These are phyloP conservation scores for Peronospora farinosa DNA, from an alignment of 352 stramenopile species.

Conservation along the genomic window DNA sequence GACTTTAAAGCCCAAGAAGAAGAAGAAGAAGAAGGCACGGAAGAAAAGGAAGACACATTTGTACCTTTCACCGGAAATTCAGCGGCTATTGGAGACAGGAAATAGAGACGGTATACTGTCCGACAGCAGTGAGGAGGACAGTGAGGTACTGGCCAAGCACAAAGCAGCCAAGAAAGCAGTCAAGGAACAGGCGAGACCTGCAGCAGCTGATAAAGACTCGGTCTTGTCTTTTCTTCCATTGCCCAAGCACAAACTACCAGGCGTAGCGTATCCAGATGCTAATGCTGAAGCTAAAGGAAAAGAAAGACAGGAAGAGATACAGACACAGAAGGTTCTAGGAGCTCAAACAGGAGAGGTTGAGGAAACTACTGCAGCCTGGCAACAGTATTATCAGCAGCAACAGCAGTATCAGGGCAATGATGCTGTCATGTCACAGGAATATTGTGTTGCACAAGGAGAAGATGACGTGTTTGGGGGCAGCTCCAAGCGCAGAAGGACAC, in stretches of 20 bases:
- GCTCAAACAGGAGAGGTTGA: conserved; percentile 12
- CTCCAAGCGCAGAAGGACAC: conserved; percentile 48
- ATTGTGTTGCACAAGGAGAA: conserved; percentile 37
- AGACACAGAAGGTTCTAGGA: conserved; percentile 1
- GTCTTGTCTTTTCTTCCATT: conserved; percentile 54
- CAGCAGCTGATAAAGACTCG: conserved; percentile 7
- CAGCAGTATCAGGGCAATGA: conserved; percentile 34
- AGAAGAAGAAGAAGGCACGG: no score
- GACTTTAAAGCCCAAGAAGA: conserved; percentile 18
- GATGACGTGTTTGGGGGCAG: conserved; percentile 21
- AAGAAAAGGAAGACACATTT: conserved; percentile 49
- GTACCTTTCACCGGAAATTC: conserved; percentile 50
- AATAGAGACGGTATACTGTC: conserved; percentile 10
- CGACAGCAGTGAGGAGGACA: conserved; percentile 37
- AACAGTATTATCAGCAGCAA: conserved; percentile 37
- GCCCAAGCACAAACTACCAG: conserved; percentile 42
- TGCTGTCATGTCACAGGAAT: conserved; percentile 13
- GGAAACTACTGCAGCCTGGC: conserved; percentile 22
- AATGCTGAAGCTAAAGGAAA: neutral
- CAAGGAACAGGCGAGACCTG: conserved; percentile 28
- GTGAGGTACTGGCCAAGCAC: conserved; percentile 48
- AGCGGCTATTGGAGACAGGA: conserved; percentile 44
- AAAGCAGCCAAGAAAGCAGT: conserved; percentile 35
- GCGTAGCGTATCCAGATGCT: conserved; percentile 1
- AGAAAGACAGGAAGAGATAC: conserved; percentile 9